A percentile compares a stretch with the other conserved stretches of the same genome.
These are phyloP conservation scores for Halophytophthora batemanensis DNA, from an alignment of 352 stramenopile species.

Conservation along the genomic window DNA sequence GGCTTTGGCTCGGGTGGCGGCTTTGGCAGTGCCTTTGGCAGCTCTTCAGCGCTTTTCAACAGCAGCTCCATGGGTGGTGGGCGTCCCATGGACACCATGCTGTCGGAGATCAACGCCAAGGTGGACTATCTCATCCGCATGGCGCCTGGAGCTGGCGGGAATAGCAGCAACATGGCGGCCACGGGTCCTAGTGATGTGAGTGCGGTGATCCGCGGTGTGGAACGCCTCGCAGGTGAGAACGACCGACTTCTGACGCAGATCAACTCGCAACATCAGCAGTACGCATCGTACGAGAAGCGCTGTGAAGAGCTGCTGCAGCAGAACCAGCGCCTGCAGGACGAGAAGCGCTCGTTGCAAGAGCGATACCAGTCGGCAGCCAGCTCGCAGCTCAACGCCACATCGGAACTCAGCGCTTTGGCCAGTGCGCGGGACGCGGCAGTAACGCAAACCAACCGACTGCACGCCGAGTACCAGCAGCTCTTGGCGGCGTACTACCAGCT, in stretches of 20 bases:
- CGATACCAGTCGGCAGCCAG: slow-evolving; percentile 58
- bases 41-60: slow-evolving; percentile 26
- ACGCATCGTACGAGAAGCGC: slow-evolving; percentile 63
- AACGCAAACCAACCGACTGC: slow-evolving; percentile 68
- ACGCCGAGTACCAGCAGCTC: slow-evolving; percentile 74
- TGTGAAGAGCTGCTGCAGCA: slow-evolving; percentile 65
- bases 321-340: slow-evolving; percentile 56
- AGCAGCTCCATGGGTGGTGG: slow-evolving; percentile 28
- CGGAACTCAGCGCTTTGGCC: slow-evolving; percentile 53
- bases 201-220: slow-evolving; percentile 64
- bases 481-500: slow-evolving; percentile 68
- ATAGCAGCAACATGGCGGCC: slow-evolving; percentile 11
- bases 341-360: slow-evolving; percentile 59
- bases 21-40: slow-evolving; percentile 24
- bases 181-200: slow-evolving; percentile 50
- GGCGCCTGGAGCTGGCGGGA: slow-evolving; percentile 24
- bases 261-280: slow-evolving; percentile 77
- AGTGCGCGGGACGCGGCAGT: slow-evolving; percentile 64
- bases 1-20: slow-evolving; percentile 14
- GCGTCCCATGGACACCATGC: slow-evolving; percentile 38
- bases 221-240: slow-evolving; percentile 69
- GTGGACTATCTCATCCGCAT: slow-evolving; percentile 80
- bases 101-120: slow-evolving; percentile 71
- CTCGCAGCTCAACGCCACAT: slow-evolving; percentile 47
- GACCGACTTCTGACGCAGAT: slow-evolving; percentile 73